Base-by-base conservation (phyloP, 306 rosid species). In the Lathyrus tuberosus region DNA sequence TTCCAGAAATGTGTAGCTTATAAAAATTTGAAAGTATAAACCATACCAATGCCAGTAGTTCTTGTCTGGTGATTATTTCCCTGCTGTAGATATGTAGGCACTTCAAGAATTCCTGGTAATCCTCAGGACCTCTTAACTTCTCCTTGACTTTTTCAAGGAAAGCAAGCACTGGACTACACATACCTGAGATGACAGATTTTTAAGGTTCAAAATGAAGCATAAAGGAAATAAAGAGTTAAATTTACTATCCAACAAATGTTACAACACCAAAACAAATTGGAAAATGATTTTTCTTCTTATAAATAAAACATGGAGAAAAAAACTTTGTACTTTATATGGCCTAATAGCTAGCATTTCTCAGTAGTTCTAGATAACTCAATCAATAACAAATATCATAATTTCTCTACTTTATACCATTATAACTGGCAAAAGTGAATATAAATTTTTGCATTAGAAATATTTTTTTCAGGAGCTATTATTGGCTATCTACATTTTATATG, bases 101-200 rank as follows among this genome's bases (percentile, higher is more conserved):
- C 86, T 87, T 95, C 87, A 95, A 84, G 77, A 95, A 91, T 70
- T 95, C 99, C 80, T 95, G 99, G 88, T 88, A 95, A 80, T 80
- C 81, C 15, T 91, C 97, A 63, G 95, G 73, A 67, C 82, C 87
- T 53, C 68, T 79, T 74, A 95, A 78, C 80, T 84, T 95, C 76
- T 86, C 99, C 81, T 91, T 95, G 72, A 95, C 96, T 83, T 87
- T 95, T 76, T 89, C 99, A 62, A 89, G 86, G 81, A 86, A 95
- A 42, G 87, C 88, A 84, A 86, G 80, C 77, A 86, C 97, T 47
- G 79, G 95, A 78, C 92, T 79, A 24, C 80, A 95, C 80, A 91
- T 77, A 76, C 81, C 99, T 95, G 88, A 76, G 31, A 81, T 46
- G 43, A 60, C 62, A 67, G 7, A 38, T 54, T 10, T 71, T 56